These are phyloP conservation scores for Plasmodium blacklocki DNA, from an alignment of 169 alveolate species.

Conservation along the genomic window DNA sequence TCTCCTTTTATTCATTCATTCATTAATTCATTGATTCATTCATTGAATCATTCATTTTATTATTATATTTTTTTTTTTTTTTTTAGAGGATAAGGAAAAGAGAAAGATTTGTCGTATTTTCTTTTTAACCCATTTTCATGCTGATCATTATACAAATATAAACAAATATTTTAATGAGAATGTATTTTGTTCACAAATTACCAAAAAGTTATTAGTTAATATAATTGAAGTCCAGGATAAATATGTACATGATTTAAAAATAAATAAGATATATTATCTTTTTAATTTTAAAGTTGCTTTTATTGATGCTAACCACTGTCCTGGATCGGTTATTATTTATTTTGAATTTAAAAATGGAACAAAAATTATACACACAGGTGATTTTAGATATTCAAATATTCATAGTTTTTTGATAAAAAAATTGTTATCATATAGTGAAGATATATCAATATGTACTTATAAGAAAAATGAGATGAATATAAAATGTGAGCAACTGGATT, in stretches of 20 bases:
- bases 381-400: conserved; percentile 72
- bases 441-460: background rate
- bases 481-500: background rate
- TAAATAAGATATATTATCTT: conserved; percentile 55
- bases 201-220: conserved; percentile 52
- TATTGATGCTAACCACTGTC: conserved; percentile 76
- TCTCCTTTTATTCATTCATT: background rate
- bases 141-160: conserved; percentile 72
- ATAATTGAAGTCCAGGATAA: conserved; percentile 63
- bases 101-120: conserved; percentile 36
- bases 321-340: conserved; percentile 75
- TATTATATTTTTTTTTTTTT: background rate
- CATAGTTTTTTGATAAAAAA: conserved; percentile 70
- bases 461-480: background rate
- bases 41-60: too few relatives aligned
- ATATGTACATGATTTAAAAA: conserved; percentile 71
- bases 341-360: conserved; percentile 69
- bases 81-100: conserved; percentile 13
- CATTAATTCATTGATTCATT: background rate
- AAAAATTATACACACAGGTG: conserved; percentile 76
- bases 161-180: conserved; percentile 55
- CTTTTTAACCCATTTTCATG: conserved; percentile 74
- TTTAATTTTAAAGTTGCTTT: conserved; percentile 67
- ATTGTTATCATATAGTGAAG: conserved; percentile 5
- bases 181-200: conserved; percentile 46